phyloP scores from a whole-genome alignment of 2,329 filamentous ascomycete species.

The Beauveria sp. region DNA sequence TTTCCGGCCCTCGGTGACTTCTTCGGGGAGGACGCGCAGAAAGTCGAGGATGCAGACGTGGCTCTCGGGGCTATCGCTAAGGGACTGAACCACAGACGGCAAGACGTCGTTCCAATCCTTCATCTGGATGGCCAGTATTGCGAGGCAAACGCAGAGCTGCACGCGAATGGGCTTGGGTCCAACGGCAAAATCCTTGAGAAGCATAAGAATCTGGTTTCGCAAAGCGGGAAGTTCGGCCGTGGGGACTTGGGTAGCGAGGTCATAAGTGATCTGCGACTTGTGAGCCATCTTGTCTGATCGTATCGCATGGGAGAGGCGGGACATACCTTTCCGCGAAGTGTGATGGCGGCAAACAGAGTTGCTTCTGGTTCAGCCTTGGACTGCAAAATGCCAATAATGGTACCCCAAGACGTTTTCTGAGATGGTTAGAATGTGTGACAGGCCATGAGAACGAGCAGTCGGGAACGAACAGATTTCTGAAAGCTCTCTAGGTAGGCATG shows the following conservation, averaged over 20 bases:
- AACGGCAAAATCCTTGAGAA: slow-evolving; percentile 72
- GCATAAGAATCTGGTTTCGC: slow-evolving; percentile 73
- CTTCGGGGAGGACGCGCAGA: slow-evolving; percentile 90
- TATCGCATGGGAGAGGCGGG: neutral
- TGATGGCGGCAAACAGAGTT: slow-evolving; percentile 92
- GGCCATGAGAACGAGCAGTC: neutral
- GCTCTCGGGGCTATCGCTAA: slow-evolving; percentile 69
- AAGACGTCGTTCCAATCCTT: slow-evolving; percentile 91
- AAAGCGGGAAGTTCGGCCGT: slow-evolving; percentile 66
- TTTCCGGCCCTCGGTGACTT: slow-evolving; percentile 98
- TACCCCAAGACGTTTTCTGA: slow-evolving; percentile 84
- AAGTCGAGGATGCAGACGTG: slow-evolving; percentile 91
- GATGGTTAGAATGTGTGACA: slow-evolving; percentile 14
- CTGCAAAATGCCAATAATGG: slow-evolving; percentile 79
- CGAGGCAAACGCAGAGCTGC: slow-evolving; percentile 90
- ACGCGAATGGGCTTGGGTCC: slow-evolving; percentile 81
- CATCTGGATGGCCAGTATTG: slow-evolving; percentile 94
- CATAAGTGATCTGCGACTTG: slow-evolving; percentile 76
- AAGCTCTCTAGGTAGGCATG: slow-evolving; percentile 90
- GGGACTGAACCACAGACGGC: slow-evolving; percentile 66
- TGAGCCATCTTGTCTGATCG: neutral
- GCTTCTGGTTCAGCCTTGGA: slow-evolving; percentile 74
- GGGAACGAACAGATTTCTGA: slow-evolving; percentile 78
- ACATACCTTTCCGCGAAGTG: slow-evolving; percentile 88
- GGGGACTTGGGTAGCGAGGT: slow-evolving; percentile 78